Percentiles rank a stretch among this genome's conserved stretches.
Conservation (phyloP, 129 eudicot genomes). For the Apium graveolens region DNA sequence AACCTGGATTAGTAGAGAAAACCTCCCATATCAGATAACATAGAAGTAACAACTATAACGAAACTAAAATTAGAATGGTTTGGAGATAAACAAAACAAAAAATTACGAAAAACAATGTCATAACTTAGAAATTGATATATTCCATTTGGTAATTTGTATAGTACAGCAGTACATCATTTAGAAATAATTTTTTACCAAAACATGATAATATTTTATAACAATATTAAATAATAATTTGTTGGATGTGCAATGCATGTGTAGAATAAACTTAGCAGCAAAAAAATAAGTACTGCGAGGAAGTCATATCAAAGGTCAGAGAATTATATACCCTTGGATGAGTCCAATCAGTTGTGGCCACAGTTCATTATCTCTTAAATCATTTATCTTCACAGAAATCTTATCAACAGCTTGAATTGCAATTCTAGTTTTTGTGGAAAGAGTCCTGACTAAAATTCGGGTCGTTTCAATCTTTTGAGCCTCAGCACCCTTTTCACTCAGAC, state of each 20-base stretch:
- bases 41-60: background rate
- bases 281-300: background rate
- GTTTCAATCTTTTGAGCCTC: conserved; percentile 76
- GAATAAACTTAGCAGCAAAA: background rate
- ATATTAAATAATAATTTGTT: background rate
- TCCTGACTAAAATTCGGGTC: conserved; percentile 55
- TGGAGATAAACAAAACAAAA: background rate
- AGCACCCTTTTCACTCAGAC: conserved; percentile 76
- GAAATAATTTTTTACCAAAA: background rate
- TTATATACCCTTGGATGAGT: conserved; percentile 78
- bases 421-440: conserved; percentile 78
- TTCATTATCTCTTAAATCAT: conserved; percentile 72
- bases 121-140: background rate
- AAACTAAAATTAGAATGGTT: background rate
- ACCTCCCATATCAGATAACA: background rate
- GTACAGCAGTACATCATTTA: background rate
- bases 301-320: background rate
- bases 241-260: background rate
- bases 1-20: conserved; percentile 31
- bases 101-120: background rate
- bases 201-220: background rate
- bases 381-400: conserved; percentile 81
- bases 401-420: conserved; percentile 88
- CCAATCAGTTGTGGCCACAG: conserved; percentile 86
- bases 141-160: background rate